A percentile compares a stretch with the other conserved stretches of the same genome.
phyloP scores from a whole-genome alignment of 371 early-diverging fungal genomes.

The Syncephalastrum racemosum region DNA sequence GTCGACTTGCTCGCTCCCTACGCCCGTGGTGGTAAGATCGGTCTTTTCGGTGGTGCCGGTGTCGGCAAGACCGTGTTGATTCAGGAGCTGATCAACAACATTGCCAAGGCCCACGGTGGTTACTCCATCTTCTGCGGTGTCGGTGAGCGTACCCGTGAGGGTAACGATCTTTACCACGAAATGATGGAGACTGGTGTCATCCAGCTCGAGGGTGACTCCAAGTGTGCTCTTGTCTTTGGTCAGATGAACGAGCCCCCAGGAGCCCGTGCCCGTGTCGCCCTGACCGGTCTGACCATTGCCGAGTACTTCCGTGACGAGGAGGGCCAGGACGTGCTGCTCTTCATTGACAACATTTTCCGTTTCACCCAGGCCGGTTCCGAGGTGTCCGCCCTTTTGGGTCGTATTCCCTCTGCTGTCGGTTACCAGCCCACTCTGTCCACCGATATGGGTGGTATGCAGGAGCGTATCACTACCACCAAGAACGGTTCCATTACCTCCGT shows the following conservation, averaged over 20 bases:
- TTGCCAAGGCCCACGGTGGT: constrained; percentile 97
- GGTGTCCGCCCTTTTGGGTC: constrained; percentile 96
- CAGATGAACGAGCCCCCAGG: constrained; percentile 99
- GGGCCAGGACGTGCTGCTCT: constrained; percentile 98
- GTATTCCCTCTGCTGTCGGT: constrained; percentile 99
- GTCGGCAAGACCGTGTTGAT: constrained; percentile 98
- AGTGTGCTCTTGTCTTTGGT: constrained; percentile 97
- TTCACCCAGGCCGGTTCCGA: constrained; percentile 94
- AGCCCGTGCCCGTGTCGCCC: constrained; percentile 98
- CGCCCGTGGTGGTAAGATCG: constrained; percentile 98
- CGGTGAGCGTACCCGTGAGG: constrained; percentile 97
- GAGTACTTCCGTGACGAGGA: constrained; percentile 99
- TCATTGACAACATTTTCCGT: constrained; percentile 99
- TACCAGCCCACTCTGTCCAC: constrained; percentile 98
- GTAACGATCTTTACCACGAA: constrained; percentile 98
- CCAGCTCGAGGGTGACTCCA: constrained; percentile 89
- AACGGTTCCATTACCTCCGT: constrained; percentile 97
- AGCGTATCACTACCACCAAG: constrained; percentile 98
- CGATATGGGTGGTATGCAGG: constrained; percentile 98
- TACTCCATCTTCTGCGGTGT: constrained; percentile 97
- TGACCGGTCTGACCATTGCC: constrained; percentile 97
- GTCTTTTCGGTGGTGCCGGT: constrained; percentile 98
- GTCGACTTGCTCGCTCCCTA: constrained; percentile 98
- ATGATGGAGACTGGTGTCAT: constrained; percentile 95
- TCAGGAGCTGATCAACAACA: constrained; percentile 97